Evolutionary conservation across 108 stramenopile genomes (phyloP).

Genomic region (Aurantiochytrium sp.): DNA sequence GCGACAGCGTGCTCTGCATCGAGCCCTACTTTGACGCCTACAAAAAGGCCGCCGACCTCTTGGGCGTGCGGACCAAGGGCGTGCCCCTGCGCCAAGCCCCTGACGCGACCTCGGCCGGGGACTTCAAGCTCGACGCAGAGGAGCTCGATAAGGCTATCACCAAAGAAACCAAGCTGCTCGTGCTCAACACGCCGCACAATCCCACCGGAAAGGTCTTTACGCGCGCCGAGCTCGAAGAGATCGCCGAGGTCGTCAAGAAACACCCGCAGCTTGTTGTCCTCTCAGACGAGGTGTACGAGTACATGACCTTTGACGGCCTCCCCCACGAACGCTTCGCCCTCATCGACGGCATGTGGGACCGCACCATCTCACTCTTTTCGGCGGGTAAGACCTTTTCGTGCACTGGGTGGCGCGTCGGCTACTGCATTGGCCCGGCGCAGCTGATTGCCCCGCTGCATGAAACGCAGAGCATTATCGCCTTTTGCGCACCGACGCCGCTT

Average conservation of each 20-base stretch:
- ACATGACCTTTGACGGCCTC: conserved; percentile 76
- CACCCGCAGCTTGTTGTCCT: conserved; percentile 72
- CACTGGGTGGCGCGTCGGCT: conserved; percentile 99
- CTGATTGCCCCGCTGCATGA: conserved; percentile 39
- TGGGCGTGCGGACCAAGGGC: conserved; percentile 72
- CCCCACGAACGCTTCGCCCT: conserved; percentile 78
- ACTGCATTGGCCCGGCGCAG: conserved; percentile 80
- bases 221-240: conserved; percentile 72
- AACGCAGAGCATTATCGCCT: conserved; percentile 1
- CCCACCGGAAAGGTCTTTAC: conserved; percentile 86
- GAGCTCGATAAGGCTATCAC: conserved; percentile 69
- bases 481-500: conserved; percentile 51
- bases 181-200: conserved; percentile 94
- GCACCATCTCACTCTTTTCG: conserved; percentile 88
- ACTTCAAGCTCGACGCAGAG: conserved; percentile 74
- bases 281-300: conserved; percentile 96
- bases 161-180: conserved; percentile 75
- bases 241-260: conserved; percentile 67
- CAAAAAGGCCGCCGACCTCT: conserved; percentile 73
- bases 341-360: conserved; percentile 79
- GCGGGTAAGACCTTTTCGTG: conserved; percentile 97
- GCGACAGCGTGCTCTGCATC: conserved; percentile 87
- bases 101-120: conserved; percentile 44
- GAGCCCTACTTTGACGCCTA: conserved; percentile 98
- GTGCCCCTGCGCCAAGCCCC: conserved; percentile 68